Conservation (phyloP, 495 filamentous ascomycete species). For the Podospora conica region DNA sequence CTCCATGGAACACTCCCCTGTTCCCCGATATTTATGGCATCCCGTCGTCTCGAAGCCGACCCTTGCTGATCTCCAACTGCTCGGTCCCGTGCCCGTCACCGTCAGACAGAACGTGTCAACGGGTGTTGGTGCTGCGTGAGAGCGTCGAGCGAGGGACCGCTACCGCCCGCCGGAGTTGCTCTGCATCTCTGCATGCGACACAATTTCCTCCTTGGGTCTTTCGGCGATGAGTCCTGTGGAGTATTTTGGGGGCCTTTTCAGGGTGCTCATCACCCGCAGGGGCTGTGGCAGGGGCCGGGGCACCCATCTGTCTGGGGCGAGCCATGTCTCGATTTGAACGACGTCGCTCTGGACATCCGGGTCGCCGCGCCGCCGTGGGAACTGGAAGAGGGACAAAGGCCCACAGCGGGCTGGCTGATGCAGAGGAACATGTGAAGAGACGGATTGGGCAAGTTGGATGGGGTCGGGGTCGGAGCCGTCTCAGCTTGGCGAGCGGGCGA, state of each 20-base stretch:
- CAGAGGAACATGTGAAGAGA: conserved; percentile 5
- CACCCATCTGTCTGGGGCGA: neutral
- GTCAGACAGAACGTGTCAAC: neutral
- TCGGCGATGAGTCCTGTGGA: neutral
- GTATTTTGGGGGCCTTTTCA: conserved; percentile 6
- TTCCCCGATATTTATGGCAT: conserved; percentile 12
- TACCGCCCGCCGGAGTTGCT: conserved; percentile 17
- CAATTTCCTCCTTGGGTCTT: conserved; percentile 14
- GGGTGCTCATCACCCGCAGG: neutral
- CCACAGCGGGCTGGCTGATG: conserved; percentile 1
- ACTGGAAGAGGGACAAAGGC: neutral
- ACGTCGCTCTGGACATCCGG: neutral
- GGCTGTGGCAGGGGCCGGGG: neutral
- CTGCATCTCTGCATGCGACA: conserved; percentile 7
- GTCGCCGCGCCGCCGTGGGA: conserved; percentile 1
- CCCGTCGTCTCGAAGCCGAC: conserved; percentile 4
- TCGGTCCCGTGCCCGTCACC: neutral
- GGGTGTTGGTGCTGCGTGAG: neutral
- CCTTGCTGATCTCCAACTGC: neutral
- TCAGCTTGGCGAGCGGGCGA: conserved; percentile 1
- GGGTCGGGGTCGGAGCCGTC: conserved; percentile 1
- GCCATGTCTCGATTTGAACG: neutral
- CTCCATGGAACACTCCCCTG: conserved; percentile 17
- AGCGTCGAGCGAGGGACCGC: conserved; percentile 8
- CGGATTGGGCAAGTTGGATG: neutral